A percentile compares a stretch with the other conserved stretches of the same genome.
phyloP scores from a whole-genome alignment of 139 green algal genomes.

The Dunaliella sp. region DNA sequence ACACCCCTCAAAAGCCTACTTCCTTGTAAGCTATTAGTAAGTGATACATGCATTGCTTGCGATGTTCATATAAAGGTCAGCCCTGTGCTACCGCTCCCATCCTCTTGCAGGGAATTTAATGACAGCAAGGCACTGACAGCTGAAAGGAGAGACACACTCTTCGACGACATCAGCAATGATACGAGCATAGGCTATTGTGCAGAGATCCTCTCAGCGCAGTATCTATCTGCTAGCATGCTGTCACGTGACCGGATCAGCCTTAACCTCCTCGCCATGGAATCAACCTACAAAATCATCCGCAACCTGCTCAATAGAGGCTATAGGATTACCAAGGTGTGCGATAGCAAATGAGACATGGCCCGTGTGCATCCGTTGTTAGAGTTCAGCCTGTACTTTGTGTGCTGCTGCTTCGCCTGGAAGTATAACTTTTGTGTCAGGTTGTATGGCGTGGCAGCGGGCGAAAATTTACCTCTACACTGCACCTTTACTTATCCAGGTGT shows the following conservation, averaged over 20 bases:
- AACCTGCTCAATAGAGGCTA: conserved; percentile 66
- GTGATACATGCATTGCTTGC: no score
- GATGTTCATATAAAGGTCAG: no score
- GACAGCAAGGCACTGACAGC: conserved; percentile 33
- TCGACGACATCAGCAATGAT: conserved; percentile 11
- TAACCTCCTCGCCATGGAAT: conserved; percentile 29
- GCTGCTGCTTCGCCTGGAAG: no score
- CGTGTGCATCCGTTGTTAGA: no score
- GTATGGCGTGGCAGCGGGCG: no score
- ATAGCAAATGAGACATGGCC: no score
- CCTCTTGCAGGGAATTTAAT: conserved; percentile 15
- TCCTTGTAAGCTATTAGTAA: no score
- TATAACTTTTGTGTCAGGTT: no score
- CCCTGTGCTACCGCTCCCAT: no score
- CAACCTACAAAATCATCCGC: conserved; percentile 27
- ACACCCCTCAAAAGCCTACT: no score
- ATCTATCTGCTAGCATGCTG: conserved; percentile 79
- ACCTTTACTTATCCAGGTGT: conserved; percentile 53
- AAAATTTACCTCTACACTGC: no score
- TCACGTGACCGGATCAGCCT: conserved; percentile 29
- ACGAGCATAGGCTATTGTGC: conserved; percentile 51
- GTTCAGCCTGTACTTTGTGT: no score
- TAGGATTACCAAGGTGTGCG: conserved; percentile 5
- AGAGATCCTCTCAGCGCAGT: conserved; percentile 65
- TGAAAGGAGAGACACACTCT: conserved; percentile 21